Evolutionary conservation across 805 yeast genomes (phyloP), one percentile per base, ranked within the genome.

Genomic region (Barnettozyma siamensis): DNA sequence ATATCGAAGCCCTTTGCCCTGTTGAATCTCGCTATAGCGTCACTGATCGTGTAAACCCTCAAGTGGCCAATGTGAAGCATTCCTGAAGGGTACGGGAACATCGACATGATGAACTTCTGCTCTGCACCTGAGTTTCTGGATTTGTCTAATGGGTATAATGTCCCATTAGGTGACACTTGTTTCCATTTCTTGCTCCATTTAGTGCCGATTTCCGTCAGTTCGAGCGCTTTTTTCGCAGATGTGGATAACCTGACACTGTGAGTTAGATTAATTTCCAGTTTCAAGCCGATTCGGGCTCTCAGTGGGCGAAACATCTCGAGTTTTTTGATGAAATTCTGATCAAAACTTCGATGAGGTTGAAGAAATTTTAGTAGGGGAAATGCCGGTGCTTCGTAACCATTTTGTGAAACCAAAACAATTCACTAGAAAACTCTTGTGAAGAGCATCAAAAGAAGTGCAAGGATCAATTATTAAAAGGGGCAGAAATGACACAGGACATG

Each of bases 61-160:
- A 89, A 70, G 62, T 93, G 99, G 0, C 99, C 99, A 74, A 93
- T 79, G 57, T 93, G 99, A 5, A 93, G 70, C 44, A 73, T 72
- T 1, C 99, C 99, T 0, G 96, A 88, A 1, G 99, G 99, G 54
- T 93, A 93, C 1, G 99, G 99, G 57, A 93, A 91, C 96, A 85
- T 86, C 0, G 95, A 72, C 26, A 93, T 66, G 21, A 84, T 75
- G 60, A 81, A 91, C 57, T 75, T 78, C 41, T 66, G 63, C 34
- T 58, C 57, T 9, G 34, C 34, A 2, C 46, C 33, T 6, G 46
- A 46, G 45, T 55, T 18, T 28, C 40, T 19, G 33, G 44, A 18
- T 38, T 51, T 35, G 38, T 53, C 48, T 10, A 62, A 53, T 0
- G 75, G 74, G 40, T 68, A 67, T 16, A 70, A 50, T 2, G 67